phyloP scores from a whole-genome alignment of 768 basidiomycete species.

The Podaxis pistillaris region DNA sequence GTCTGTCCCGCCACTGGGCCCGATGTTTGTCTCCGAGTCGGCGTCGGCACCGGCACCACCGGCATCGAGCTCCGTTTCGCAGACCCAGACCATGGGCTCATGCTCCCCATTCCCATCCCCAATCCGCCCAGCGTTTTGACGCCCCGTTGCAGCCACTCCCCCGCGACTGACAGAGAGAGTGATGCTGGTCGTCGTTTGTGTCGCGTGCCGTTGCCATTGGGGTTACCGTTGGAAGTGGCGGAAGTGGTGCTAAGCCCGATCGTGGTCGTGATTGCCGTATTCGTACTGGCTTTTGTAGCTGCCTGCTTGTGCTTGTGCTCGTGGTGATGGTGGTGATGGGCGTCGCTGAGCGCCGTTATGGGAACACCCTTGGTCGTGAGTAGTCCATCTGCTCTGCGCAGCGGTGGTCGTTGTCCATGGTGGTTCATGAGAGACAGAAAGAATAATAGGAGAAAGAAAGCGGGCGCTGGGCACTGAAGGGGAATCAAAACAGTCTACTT shows the following conservation, averaged over 20 bases:
- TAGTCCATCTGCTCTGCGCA: not conserved
- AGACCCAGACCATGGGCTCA: not conserved
- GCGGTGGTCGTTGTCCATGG: not conserved
- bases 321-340: not conserved
- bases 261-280: not conserved
- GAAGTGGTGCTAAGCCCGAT: not conserved
- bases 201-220: not conserved
- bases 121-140: constrained; percentile 4
- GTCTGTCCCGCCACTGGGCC: not conserved
- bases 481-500: not conserved
- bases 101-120: not conserved
- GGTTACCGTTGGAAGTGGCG: not conserved
- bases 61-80: not conserved
- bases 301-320: not conserved
- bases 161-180: not conserved
- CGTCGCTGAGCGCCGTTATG: not conserved
- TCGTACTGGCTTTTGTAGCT: not conserved
- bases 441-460: too few species aligned
- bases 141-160: constrained; percentile 1
- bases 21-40: not conserved
- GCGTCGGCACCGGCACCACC: not conserved
- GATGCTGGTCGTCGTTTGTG: not conserved
- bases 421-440: not conserved
- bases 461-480: not conserved
- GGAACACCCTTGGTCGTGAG: not conserved